Base-by-base conservation (phyloP, 257 asterid genomes). In the Plantago elongata region DNA sequence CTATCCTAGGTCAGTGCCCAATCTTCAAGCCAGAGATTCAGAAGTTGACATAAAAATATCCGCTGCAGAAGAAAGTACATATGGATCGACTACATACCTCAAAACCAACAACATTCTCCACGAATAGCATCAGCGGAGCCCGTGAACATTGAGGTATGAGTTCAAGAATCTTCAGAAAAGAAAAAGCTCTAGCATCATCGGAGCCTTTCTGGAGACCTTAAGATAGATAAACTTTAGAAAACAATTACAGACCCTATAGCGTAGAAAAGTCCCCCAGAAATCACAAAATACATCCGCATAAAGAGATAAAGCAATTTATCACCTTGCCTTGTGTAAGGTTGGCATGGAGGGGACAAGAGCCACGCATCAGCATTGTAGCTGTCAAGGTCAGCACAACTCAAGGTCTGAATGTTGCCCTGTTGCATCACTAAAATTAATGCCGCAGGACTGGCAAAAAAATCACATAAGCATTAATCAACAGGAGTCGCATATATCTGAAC, bases 321-420 rank as follows among this genome's bases (percentile, higher is more conserved):
- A 92, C 99, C 99, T 84, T 89, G 99, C 54, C 97, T 79, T 30
- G 99, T 89, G 74, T 89, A 92, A 16, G 99, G 99, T 66, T 89
- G 99, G 79, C 99, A 92, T 71, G 99, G 97, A 50, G 99, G 99
- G 73, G 99, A 89, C 58, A 92, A 68, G 37, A 92, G 81, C 99
- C 99, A 92, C 13, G 70, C 91, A 69, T 84, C 90, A 34, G 95
- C 96, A 72, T 74, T 66, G 49, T 86, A 86, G 45, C 72, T 67
- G 68, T 92, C 97, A 62, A 92, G 88, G 76, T 89, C 95, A 72
- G 50, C 82, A 65, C 90, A 89, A 79, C 77, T 86, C 85, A 92
- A 64, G 42, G 95, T 81, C 82, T 89, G 99, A 81, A 92, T 92
- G 70, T 89, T 89, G 57, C 99, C 99, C 98, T 92, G 69, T 51